phyloP scores from a whole-genome alignment of 2,329 filamentous ascomycete species.

The Pyrenochaeta sp. region DNA sequence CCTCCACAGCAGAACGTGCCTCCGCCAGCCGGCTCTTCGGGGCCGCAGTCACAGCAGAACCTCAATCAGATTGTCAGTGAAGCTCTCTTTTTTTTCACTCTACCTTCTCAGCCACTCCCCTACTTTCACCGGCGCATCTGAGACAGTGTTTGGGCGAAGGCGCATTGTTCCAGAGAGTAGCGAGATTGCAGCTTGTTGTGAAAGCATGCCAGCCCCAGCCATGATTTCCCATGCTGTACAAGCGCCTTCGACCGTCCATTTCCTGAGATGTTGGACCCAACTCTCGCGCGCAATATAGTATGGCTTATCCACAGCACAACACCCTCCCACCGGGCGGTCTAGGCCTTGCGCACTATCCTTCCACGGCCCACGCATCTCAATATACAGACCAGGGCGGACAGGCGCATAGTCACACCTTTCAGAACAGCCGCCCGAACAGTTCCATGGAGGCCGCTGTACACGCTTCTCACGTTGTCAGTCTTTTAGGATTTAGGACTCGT shows the following conservation, averaged over 20 bases:
- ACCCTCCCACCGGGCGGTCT: not conserved
- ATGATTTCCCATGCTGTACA: not conserved
- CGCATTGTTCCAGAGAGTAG: not conserved
- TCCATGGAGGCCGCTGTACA: not conserved
- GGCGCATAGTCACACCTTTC: not conserved
- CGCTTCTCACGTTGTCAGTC: not conserved
- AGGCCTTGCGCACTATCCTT: not conserved
- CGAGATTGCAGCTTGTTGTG: not conserved
- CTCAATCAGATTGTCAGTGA: slow-evolving; percentile 91
- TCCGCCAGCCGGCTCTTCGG: slow-evolving; percentile 57
- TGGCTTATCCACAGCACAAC: not conserved
- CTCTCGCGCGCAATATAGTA: not conserved
- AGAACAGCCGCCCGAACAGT: not conserved
- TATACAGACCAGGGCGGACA: not conserved
- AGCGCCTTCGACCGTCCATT: not conserved
- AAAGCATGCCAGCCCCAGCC: not conserved
- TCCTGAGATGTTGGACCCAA: slow-evolving; percentile 1
- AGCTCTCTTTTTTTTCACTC: not conserved
- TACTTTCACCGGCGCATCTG: not conserved
- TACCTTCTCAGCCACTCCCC: too few species aligned
- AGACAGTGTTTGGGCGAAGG: not conserved
- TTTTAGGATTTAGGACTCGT: not conserved
- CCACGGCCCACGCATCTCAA: not conserved
- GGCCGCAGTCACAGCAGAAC: slow-evolving; percentile 81
- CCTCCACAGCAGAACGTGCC: slow-evolving; percentile 58